Evolutionary conservation across 495 filamentous ascomycete genomes (phyloP).

Genomic region (Xylaria palmicola): DNA sequence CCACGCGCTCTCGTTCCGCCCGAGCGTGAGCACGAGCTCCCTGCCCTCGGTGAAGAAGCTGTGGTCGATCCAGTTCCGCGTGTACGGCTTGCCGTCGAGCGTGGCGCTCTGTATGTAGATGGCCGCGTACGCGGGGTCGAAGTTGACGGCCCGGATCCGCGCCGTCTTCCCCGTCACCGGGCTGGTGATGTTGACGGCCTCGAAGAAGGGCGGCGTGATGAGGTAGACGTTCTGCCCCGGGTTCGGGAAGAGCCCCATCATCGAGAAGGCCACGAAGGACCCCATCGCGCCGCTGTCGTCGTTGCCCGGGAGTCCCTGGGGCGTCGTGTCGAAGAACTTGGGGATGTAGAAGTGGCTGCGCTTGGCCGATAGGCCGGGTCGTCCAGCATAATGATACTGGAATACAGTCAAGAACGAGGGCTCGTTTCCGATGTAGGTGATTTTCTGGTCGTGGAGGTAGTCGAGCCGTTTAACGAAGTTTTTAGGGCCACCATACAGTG

Average conservation of each 20-base stretch:
- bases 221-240: conserved; percentile 75
- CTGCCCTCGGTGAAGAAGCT: conserved; percentile 71
- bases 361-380: conserved; percentile 61
- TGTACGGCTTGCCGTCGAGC: conserved; percentile 64
- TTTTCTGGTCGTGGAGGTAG: conserved; percentile 63
- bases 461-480: conserved; percentile 61
- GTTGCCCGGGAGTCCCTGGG: conserved; percentile 65
- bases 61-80: conserved; percentile 70
- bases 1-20: conserved; percentile 65
- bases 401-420: conserved; percentile 68
- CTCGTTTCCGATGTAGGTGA: conserved; percentile 73
- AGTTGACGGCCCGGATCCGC: conserved; percentile 57
- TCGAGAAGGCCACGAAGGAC: conserved; percentile 64
- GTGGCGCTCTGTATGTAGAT: conserved; percentile 72
- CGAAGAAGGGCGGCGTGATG: conserved; percentile 67
- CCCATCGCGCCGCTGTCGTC: conserved; percentile 75
- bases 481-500: conserved; percentile 57
- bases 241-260: conserved; percentile 74
- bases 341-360: conserved; percentile 68
- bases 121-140: conserved; percentile 59
- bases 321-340: conserved; percentile 58
- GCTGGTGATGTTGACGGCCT: conserved; percentile 60
- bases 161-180: conserved; percentile 63
- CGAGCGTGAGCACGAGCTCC: conserved; percentile 66
- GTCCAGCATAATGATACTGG: conserved; percentile 70